Evolutionary conservation across 495 filamentous ascomycete species (phyloP), one percentile per base, ranked within the genome.

Genomic region (Penicillium alfredii): DNA sequence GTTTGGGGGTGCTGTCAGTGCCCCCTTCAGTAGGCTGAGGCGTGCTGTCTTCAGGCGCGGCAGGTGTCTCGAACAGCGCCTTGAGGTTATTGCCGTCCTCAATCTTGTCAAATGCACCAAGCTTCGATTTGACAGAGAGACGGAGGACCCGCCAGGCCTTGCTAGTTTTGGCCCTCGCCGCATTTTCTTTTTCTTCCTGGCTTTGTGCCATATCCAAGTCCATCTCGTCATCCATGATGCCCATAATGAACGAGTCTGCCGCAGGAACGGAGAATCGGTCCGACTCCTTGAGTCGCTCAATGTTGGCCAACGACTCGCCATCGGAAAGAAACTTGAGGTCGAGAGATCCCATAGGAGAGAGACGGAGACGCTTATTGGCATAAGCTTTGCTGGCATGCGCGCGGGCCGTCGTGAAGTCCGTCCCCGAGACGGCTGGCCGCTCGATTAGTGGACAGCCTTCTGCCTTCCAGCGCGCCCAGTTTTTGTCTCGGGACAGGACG

Each of bases 381-480:
- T 81, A 83, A 4, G 74, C 64, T 53, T 78, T 82, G 37, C 63
- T 67, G 4, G 80, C 81, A 32, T 75, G 61, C 16, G 68, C 62
- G 48, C 81, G 82, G 14, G 86, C 81, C 28, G 76, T 71, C 33
- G 74, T 53, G 53, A 85, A 85, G 18, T 83, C 75, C 14, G 66
- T 58, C 13, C 80, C 69, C 3, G 78, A 71, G 20, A 95, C 59
- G 4, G 85, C 68, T 10, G 82, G 74, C 25, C 76, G 72, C 43
- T 89, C 80, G 53, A 99, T 95, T 13, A 79, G 72, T 18, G 86
- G 88, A 58, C 92, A 97, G 33, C 77, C 81, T 60, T 97, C 92
- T 6, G 87, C 78, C 61, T 99, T 99, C 92, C 92, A 99, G 30
- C 85, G 82, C 26, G 89, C 88, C 92, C 92, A 99, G 49, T 95